Percentiles rank a stretch among this genome's conserved stretches.
phyloP scores from a whole-genome alignment of 345 rosid species.

The Stellera chamaejasme region DNA sequence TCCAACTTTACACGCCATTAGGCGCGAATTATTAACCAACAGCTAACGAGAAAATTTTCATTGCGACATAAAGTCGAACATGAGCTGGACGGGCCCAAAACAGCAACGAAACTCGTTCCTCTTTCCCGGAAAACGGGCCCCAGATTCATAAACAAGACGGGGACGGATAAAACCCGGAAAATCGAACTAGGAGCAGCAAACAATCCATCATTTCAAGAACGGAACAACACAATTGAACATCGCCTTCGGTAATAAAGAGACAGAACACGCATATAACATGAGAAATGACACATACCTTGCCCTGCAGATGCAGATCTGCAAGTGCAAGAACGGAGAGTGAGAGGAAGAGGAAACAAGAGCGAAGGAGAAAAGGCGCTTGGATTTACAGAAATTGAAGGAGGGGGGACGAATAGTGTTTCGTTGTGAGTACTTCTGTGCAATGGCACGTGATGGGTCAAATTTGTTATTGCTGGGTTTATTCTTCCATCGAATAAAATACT shows the following conservation, averaged over 20 bases:
- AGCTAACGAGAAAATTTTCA: not conserved
- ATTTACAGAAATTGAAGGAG: conserved; percentile 15
- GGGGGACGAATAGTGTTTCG: conserved; percentile 6
- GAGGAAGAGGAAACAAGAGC: conserved; percentile 14
- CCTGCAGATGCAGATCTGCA: conserved; percentile 39
- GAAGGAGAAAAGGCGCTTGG: conserved; percentile 35
- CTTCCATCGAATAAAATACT: not conserved
- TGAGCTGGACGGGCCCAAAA: not conserved
- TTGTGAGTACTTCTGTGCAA: too few species aligned
- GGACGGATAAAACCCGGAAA: not conserved
- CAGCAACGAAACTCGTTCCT: not conserved
- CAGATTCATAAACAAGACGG: conserved; percentile 11
- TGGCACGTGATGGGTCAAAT: conserved; percentile 52
- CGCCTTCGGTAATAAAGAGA: not conserved
- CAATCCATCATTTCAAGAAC: not conserved
- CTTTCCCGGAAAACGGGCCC: not conserved
- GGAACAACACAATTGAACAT: not conserved
- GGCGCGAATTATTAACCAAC: conserved; percentile 2
- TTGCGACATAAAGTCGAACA: conserved; percentile 4
- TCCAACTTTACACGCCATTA: conserved; percentile 1
- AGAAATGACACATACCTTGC: conserved; percentile 25
- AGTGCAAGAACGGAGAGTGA: conserved; percentile 20
- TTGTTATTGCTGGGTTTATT: conserved; percentile 5
- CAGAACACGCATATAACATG: conserved; percentile 7
- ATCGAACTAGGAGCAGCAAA: not conserved